A percentile compares a stretch with the other conserved stretches of the same genome.
Evolutionary conservation across 495 filamentous ascomycete genomes (phyloP).

Genomic region (Sporormia fimetaria): DNA sequence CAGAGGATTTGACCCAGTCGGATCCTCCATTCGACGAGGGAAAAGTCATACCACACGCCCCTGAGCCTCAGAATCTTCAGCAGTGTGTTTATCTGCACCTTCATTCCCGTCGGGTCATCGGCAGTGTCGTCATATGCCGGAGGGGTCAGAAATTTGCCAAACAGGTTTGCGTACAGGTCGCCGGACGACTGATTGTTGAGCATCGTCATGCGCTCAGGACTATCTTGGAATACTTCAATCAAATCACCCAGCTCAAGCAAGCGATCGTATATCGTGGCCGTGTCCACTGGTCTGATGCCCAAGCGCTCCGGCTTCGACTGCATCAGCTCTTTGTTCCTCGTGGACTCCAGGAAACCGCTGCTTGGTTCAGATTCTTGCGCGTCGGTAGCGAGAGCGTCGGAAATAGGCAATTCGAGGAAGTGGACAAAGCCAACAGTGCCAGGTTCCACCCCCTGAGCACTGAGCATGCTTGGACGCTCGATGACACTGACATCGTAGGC

Average conservation of each 20-base stretch:
- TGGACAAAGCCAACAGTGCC: conserved; percentile 66
- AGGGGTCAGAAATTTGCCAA: conserved; percentile 38
- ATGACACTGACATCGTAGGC: conserved; percentile 46
- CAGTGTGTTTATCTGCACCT: conserved; percentile 43
- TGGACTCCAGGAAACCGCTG: conserved; percentile 15
- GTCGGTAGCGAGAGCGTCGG: conserved; percentile 44
- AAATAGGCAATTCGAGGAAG: conserved; percentile 55
- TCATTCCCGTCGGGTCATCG: conserved; percentile 33
- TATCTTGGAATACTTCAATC: conserved; percentile 32
- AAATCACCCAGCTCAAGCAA: conserved; percentile 36
- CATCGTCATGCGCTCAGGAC: conserved; percentile 31
- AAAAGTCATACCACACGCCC: conserved; percentile 66
- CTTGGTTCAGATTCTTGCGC: conserved; percentile 23
- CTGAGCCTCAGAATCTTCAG: conserved; percentile 37
- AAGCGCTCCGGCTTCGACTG: conserved; percentile 31
- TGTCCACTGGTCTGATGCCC: conserved; percentile 36
- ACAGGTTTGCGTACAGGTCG: conserved; percentile 39
- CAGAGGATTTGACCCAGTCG: conserved; percentile 72
- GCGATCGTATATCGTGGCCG: conserved; percentile 38
- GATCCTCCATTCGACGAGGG: conserved; percentile 67
- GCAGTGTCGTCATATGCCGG: conserved; percentile 31
- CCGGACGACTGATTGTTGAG: conserved; percentile 36
- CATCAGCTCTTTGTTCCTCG: conserved; percentile 26
- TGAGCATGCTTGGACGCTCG: conserved; percentile 64
- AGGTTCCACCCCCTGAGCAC: conserved; percentile 57